Base-by-base conservation (phyloP, 805 yeast species). In the Saturnispora dispora region DNA sequence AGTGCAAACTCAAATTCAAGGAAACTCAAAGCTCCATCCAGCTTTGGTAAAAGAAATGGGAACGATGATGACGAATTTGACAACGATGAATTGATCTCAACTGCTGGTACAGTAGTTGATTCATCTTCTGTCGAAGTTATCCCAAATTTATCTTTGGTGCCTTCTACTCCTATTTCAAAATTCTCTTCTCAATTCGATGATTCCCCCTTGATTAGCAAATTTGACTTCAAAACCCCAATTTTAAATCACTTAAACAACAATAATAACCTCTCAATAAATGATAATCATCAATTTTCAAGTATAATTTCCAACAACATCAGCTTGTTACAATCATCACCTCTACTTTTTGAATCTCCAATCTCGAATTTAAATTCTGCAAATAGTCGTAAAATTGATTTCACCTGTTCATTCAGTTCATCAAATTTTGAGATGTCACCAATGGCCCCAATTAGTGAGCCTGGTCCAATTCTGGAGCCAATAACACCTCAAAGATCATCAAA, bases 351-450 rank as follows among this genome's bases (percentile, higher is more conserved):
- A 25, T 60, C 66, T 10, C 65, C 65, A 23, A 53, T 54, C 17
- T 59, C 58, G 57, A 39, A 54, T 50, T 40, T 60, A 50, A 42
- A 60, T 54, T 17, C 46, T 57, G 25, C 57, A 1, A 39, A 50
- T 46, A 3, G 71, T 20, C 71, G 70, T 52, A 67, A 68, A 56
- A 63, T 75, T 45, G 75, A 79, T 9, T 79, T 78, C 60, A 78
- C 85, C 3, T 81, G 85, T 23, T 79, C 85, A 11, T 82, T 82
- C 64, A 81, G 83, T 62, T 77, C 73, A 57, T 78, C 84, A 25
- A 82, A 77, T 59, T 74, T 82, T 55, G 87, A 82, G 59, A 63
- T 82, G 20, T 78, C 83, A 23, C 88, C 88, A 8, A 60, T 79
- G 44, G 71, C 78, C 55, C 69, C 76, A 5, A 71, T 73, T 51